These are phyloP conservation scores for Buddleja alternifolia DNA, from an alignment of 257 asterid genomes.

Conservation along the genomic window DNA sequence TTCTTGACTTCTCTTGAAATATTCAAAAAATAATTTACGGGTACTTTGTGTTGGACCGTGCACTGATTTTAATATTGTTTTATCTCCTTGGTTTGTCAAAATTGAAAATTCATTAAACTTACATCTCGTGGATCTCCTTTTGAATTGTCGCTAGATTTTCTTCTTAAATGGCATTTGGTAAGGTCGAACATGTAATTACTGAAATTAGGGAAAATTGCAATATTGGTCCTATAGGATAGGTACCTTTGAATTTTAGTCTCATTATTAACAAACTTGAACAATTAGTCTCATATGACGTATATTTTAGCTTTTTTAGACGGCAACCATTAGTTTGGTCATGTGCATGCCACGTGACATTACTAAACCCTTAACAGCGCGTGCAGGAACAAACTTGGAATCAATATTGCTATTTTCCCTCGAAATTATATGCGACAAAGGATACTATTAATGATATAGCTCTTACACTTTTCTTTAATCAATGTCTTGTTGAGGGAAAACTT, in stretches of 20 bases:
- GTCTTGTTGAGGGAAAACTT: background rate
- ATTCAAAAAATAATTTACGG: background rate
- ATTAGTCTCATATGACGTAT: no score
- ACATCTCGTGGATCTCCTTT: background rate
- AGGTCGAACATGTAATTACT: background rate
- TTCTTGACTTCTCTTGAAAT: background rate
- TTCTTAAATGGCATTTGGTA: background rate
- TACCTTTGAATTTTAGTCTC: no score
- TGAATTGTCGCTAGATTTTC: background rate
- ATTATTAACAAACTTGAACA: no score
- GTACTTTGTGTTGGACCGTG: background rate
- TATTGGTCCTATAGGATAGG: background rate
- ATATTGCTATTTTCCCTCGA: no score
- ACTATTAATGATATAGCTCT: background rate
- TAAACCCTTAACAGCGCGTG: no score
- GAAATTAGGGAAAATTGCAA: no score
- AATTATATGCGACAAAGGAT: no score
- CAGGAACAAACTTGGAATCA: no score
- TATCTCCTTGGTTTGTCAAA: background rate
- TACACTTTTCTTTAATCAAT: background rate
- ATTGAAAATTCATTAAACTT: constrained; percentile 2
- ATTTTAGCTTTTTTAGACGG: no score
- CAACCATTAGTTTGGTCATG: no score
- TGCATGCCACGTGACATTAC: no score
- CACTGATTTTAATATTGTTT: background rate